phyloP scores from a whole-genome alignment of 1,284 basidiomycete genomes.

The Ceratobasidium sp. region DNA sequence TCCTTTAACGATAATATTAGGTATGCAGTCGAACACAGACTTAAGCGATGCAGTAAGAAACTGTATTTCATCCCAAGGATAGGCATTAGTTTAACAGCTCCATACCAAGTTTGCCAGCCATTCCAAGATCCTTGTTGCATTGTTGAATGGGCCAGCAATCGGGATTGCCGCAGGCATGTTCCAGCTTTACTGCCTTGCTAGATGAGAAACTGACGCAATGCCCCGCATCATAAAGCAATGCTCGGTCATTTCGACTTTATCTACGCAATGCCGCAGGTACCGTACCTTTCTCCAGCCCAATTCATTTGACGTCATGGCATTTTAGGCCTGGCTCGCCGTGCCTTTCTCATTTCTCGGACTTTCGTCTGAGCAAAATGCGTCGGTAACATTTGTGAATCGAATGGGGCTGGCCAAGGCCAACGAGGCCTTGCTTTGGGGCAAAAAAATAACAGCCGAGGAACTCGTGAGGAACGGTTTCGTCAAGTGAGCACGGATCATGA shows the following conservation, averaged over 20 bases:
- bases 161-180: slow-evolving; percentile 69
- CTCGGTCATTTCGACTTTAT: slow-evolving; percentile 77
- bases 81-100: neutral
- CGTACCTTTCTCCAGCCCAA: neutral
- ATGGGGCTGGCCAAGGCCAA: slow-evolving; percentile 73
- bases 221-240: slow-evolving; percentile 55
- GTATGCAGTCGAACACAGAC: slow-evolving; percentile 62
- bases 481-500: slow-evolving; percentile 55
- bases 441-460: slow-evolving; percentile 66
- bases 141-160: slow-evolving; percentile 74
- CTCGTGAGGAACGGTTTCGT: slow-evolving; percentile 66
- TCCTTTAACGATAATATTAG: slow-evolving; percentile 49
- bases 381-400: slow-evolving; percentile 66
- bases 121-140: slow-evolving; percentile 67
- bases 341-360: slow-evolving; percentile 71
- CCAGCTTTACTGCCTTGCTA: neutral
- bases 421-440: slow-evolving; percentile 70
- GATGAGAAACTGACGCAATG: slow-evolving; percentile 1
- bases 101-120: slow-evolving; percentile 63
- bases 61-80: neutral
- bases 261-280: slow-evolving; percentile 62
- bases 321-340: slow-evolving; percentile 59
- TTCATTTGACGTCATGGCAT: neutral
- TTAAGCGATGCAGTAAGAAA: slow-evolving; percentile 64
- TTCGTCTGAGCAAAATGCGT: slow-evolving; percentile 36